Evolutionary conservation across 352 stramenopile genomes (phyloP), one percentile per base, ranked within the genome.

Genomic region (Phytophthora pistaciae): DNA sequence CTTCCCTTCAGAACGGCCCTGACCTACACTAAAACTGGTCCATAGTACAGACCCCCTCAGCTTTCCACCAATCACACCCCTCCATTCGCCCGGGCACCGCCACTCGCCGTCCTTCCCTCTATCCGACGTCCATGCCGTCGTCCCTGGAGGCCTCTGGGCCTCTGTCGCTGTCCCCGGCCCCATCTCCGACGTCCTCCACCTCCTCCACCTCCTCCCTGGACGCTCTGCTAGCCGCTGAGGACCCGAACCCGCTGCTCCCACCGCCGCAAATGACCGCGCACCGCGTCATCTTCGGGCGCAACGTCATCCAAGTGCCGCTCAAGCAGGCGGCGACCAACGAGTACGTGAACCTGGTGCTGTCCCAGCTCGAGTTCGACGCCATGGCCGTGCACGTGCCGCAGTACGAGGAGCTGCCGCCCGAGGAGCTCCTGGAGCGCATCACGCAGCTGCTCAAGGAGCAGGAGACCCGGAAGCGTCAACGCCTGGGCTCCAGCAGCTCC

Each of bases 271-370:
- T 76, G 42, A 58, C 72, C 1, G 25, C 73, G 2, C 69, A 77
- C 31, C 74, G 75, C 72, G 76, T 93, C 52, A 70, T 92, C 20
- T 94, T 82, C 68, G 84, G 87, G 5, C 83, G 75, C 53, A 88
- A 93, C 67, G 79, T 93, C 61, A 91, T 93, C 61, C 87, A 94
- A 67, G 85, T 94, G 69, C 87, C 87, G 46, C 75, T 94, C 33
- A 84, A 86, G 60, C 66, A 82, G 40, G 67, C 68, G 1, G 57
- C 71, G 38, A 68, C 60, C 25, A 64, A 83, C 72, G 80, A 88
- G 56, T 88, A 88, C 69, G 79, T 93, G 60, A 93, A 85, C 52
- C 61, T 94, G 56, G 84, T 92, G 67, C 76, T 94, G 5, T 94
- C 87, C 54, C 83, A 92, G 60, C 82, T 87, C 36, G 87, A 94